A percentile compares a stretch with the other conserved stretches of the same genome.
These are phyloP conservation scores for Pugionium cornutum DNA, from an alignment of 345 rosid genomes.

Conservation along the genomic window DNA sequence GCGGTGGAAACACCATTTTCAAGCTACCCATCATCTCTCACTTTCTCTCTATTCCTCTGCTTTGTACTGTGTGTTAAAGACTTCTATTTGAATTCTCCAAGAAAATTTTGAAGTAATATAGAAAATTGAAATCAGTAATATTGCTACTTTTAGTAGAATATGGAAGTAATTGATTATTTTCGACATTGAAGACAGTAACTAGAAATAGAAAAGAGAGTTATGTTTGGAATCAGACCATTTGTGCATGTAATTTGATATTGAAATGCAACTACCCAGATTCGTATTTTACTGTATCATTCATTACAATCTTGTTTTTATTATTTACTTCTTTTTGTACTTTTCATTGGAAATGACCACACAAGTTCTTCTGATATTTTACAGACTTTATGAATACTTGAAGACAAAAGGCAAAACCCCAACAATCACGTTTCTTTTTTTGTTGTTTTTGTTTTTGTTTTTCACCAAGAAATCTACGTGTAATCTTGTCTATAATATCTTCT, in stretches of 20 bases:
- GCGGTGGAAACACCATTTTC: slow-evolving; percentile 28
- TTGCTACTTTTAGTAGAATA: background rate
- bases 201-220: slow-evolving; percentile 25
- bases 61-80: slow-evolving; percentile 5
- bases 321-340: background rate
- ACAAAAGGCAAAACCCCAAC: too few relatives aligned
- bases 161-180: background rate
- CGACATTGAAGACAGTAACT: slow-evolving; percentile 19
- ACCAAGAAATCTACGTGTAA: background rate
- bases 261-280: slow-evolving; percentile 24
- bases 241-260: slow-evolving; percentile 5
- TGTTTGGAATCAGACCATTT: slow-evolving; percentile 9
- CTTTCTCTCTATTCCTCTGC: background rate
- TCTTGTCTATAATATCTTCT: too few relatives aligned
- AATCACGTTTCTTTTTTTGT: too few relatives aligned
- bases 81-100: slow-evolving; percentile 18
- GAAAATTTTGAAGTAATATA: background rate
- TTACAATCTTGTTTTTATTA: background rate
- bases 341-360: slow-evolving; percentile 32
- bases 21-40: slow-evolving; percentile 33
- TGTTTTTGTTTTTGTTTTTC: too few relatives aligned
- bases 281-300: slow-evolving; percentile 2
- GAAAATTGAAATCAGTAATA: too few relatives aligned
- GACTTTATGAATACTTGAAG: too few relatives aligned
- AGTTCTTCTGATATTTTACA: slow-evolving; percentile 15